phyloP scores from a whole-genome alignment of 768 basidiomycete species.

The Lentinula aciculospora region DNA sequence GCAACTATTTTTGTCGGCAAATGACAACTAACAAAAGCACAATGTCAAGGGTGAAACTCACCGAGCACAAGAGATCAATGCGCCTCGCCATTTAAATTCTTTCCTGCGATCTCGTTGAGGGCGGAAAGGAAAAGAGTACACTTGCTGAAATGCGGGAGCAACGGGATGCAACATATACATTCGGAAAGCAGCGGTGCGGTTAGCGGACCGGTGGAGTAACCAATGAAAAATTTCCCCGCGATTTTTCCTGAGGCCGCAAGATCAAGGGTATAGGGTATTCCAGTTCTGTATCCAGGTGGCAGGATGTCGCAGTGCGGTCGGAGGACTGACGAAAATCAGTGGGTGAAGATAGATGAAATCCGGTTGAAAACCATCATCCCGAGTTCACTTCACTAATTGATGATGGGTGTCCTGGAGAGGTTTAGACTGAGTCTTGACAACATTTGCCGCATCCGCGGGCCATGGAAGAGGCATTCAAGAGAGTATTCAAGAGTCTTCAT shows the following conservation, averaged over 20 bases:
- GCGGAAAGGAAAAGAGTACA: no score
- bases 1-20: no score
- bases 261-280: not conserved
- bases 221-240: not conserved
- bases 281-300: no score
- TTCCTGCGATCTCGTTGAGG: no score
- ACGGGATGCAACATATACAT: no score
- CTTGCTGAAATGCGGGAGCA: no score
- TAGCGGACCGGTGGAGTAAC: not conserved
- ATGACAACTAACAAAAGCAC: no score
- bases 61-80: no score
- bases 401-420: not conserved
- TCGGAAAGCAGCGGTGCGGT: not conserved
- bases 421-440: conserved; percentile 2
- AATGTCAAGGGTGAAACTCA: no score
- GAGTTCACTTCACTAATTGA: not conserved
- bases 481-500: not conserved
- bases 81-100: no score
- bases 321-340: not conserved
- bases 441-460: conserved; percentile 1
- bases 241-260: not conserved
- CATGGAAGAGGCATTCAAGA: not conserved
- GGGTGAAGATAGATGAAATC: not conserved
- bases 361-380: not conserved
- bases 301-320: not conserved